A percentile compares a stretch with the other conserved stretches of the same genome.
phyloP scores from a whole-genome alignment of 2,329 filamentous ascomycete species.

The Cryphonectria japonica region DNA sequence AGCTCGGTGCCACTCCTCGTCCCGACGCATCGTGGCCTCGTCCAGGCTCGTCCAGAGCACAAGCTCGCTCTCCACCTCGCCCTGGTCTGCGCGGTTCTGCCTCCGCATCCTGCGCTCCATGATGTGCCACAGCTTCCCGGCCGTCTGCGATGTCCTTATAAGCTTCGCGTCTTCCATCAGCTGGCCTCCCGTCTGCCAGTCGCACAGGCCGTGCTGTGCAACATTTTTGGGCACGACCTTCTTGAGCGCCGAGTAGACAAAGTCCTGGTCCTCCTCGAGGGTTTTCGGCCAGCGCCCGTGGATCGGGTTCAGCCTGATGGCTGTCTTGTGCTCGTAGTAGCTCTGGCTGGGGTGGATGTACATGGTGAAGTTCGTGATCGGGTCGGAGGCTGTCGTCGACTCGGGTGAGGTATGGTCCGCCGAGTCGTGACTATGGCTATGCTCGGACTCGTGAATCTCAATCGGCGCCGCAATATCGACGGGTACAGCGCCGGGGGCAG shows the following conservation, averaged over 20 bases:
- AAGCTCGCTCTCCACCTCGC: conserved; percentile 8
- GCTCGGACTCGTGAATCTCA: conserved; percentile 28
- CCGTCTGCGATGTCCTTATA: conserved; percentile 25
- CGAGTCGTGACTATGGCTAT: neutral
- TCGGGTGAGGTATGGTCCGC: neutral
- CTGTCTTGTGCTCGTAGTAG: conserved; percentile 49
- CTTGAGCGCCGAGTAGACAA: conserved; percentile 43
- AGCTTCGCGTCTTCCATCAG: conserved; percentile 30
- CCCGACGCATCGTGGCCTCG: neutral
- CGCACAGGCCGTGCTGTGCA: conserved; percentile 44
- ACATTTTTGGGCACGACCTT: conserved; percentile 45
- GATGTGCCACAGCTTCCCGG: conserved; percentile 28
- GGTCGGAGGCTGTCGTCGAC: conserved; percentile 18
- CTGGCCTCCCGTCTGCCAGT: conserved; percentile 46
- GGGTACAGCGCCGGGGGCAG: conserved; percentile 25
- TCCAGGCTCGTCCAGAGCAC: conserved; percentile 16
- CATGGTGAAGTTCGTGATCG: conserved; percentile 46
- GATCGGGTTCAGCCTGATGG: conserved; percentile 43
- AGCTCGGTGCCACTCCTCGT: neutral
- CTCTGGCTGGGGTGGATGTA: conserved; percentile 44
- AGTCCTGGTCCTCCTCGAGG: conserved; percentile 35
- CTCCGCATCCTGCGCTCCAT: conserved; percentile 23
- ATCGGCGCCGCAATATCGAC: conserved; percentile 28
- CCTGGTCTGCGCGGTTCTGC: conserved; percentile 2
- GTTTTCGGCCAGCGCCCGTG: conserved; percentile 47